phyloP scores from a whole-genome alignment of 2,329 filamentous ascomycete genomes.

The Rhynchosporium agropyri region DNA sequence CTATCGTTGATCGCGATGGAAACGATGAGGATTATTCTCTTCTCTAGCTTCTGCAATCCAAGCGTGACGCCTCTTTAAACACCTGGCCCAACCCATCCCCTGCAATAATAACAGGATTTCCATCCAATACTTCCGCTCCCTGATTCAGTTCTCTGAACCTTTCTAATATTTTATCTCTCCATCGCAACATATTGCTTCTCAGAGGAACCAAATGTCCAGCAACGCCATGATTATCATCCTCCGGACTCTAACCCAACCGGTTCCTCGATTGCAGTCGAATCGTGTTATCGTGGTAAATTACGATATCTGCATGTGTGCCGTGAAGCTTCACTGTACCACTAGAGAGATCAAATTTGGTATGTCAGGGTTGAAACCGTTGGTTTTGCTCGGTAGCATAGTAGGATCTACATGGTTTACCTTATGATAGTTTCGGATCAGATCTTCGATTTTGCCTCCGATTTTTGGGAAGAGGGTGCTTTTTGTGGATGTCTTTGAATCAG shows the following conservation, averaged over 20 bases:
- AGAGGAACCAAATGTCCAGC: constrained; percentile 21
- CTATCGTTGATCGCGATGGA: constrained; percentile 29
- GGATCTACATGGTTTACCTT: not conserved
- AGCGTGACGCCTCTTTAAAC: constrained; percentile 32
- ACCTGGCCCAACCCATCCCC: constrained; percentile 36
- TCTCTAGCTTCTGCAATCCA: constrained; percentile 12
- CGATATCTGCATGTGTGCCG: constrained; percentile 34
- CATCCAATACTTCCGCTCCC: not conserved
- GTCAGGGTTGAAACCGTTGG: not conserved
- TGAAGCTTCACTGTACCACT: constrained; percentile 37
- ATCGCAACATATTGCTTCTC: constrained; percentile 11
- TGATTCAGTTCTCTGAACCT: constrained; percentile 27
- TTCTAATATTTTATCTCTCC: constrained; percentile 18
- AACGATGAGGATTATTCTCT: constrained; percentile 34
- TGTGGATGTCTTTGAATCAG: not conserved
- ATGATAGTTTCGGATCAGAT: constrained; percentile 22
- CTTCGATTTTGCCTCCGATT: constrained; percentile 27
- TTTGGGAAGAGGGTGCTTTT: constrained; percentile 30
- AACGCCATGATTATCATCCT: constrained; percentile 22
- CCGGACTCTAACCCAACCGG: constrained; percentile 10
- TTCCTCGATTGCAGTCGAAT: constrained; percentile 34
- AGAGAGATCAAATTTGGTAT: constrained; percentile 14
- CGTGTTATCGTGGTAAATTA: constrained; percentile 24
- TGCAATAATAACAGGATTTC: constrained; percentile 33
- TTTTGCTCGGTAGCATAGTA: not conserved